Evolutionary conservation across 805 yeast genomes (phyloP).

Genomic region (Millerozyma miso): DNA sequence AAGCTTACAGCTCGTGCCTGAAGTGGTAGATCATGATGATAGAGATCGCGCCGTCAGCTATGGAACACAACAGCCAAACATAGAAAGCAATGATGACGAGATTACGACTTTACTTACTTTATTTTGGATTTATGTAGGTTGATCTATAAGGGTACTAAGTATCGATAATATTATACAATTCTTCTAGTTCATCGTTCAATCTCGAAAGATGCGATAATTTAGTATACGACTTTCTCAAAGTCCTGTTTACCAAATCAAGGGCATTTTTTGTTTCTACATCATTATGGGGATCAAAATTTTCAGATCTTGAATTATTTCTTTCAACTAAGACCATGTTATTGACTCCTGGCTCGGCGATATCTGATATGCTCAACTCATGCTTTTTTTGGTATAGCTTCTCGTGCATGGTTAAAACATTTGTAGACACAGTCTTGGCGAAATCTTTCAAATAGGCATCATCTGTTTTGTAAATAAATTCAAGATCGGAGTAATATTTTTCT

Average conservation of each 20-base stretch:
- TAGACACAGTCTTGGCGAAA: conserved; percentile 19
- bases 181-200: conserved; percentile 18
- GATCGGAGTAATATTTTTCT: conserved; percentile 20
- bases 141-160: conserved; percentile 1
- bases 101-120: conserved; percentile 9
- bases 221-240: conserved; percentile 11
- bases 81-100: conserved; percentile 1
- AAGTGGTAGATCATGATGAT: conserved; percentile 1
- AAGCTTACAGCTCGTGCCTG: conserved; percentile 22
- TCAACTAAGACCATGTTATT: conserved; percentile 1
- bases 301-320: background rate
- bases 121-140: conserved; percentile 16
- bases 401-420: conserved; percentile 12
- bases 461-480: conserved; percentile 21
- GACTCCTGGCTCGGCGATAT: conserved; percentile 1
- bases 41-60: background rate
- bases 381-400: conserved; percentile 8
- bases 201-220: conserved; percentile 11
- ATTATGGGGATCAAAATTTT: conserved; percentile 12
- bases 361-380: conserved; percentile 3
- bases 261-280: conserved; percentile 16
- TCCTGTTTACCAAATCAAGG: conserved; percentile 10
- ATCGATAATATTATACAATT: conserved; percentile 13
- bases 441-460: conserved; percentile 31
- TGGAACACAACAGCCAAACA: background rate